phyloP scores from a whole-genome alignment of 495 filamentous ascomycete genomes.

The Bacidia gigantensis region DNA sequence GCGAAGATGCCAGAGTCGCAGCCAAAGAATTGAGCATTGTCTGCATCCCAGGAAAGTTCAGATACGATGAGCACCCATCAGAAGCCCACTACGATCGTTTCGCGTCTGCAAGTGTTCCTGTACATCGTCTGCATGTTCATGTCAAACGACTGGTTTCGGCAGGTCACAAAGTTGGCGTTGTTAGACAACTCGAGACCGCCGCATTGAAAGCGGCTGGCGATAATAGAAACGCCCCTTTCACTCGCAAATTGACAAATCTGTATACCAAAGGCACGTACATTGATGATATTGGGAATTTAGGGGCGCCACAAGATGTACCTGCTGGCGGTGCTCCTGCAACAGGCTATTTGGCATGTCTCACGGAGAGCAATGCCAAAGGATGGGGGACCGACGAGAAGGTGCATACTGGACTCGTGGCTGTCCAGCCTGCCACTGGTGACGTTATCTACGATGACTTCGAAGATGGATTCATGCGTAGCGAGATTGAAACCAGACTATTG shows the following conservation, averaged over 20 bases:
- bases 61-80: slow-evolving; percentile 86
- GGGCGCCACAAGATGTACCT: slow-evolving; percentile 32
- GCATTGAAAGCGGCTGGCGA: slow-evolving; percentile 92
- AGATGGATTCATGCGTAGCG: slow-evolving; percentile 95
- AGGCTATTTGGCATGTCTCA: slow-evolving; percentile 86
- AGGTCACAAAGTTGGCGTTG: slow-evolving; percentile 91
- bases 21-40: slow-evolving; percentile 89
- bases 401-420: slow-evolving; percentile 81
- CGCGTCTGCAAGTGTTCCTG: slow-evolving; percentile 89
- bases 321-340: slow-evolving; percentile 51
- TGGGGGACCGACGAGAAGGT: slow-evolving; percentile 87
- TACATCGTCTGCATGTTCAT: slow-evolving; percentile 84
- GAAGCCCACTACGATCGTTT: slow-evolving; percentile 90
- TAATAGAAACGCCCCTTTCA: slow-evolving; percentile 86
- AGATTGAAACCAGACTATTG: slow-evolving; percentile 85
- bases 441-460: slow-evolving; percentile 95
- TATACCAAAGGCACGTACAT: slow-evolving; percentile 99
- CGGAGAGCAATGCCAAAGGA: slow-evolving; percentile 74
- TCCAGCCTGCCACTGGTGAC: slow-evolving; percentile 90
- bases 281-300: slow-evolving; percentile 78
- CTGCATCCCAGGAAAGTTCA: slow-evolving; percentile 88
- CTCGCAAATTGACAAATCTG: slow-evolving; percentile 83
- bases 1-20: slow-evolving; percentile 86
- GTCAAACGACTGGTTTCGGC: slow-evolving; percentile 86
- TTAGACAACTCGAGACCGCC: slow-evolving; percentile 95